Percentiles rank a stretch among this genome's conserved stretches.
Conservation (phyloP, 495 filamentous ascomycete species). For the Eremomyces bilateralis region DNA sequence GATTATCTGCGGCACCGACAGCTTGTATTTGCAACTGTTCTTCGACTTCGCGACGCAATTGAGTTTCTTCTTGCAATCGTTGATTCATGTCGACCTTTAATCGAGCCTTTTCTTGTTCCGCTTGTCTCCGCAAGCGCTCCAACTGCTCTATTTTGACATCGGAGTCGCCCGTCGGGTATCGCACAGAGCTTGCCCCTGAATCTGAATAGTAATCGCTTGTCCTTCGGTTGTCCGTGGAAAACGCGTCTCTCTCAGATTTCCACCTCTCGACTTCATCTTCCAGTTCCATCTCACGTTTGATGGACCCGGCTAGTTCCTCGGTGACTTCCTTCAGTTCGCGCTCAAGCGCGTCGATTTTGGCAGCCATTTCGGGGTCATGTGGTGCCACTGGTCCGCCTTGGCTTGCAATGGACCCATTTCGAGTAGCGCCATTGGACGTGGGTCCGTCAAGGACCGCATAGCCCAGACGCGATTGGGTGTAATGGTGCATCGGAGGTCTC, state of each 20-base stretch:
- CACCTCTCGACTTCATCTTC: constrained; percentile 81
- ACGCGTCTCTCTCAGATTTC: constrained; percentile 39
- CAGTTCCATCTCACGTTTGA: constrained; percentile 86
- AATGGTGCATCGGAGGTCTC: constrained; percentile 13
- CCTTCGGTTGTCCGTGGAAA: constrained; percentile 31
- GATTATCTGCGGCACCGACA: background rate
- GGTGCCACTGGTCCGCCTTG: constrained; percentile 18
- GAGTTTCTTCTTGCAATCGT: constrained; percentile 68
- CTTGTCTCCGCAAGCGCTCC: constrained; percentile 57
- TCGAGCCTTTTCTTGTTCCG: constrained; percentile 80
- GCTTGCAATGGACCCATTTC: constrained; percentile 17
- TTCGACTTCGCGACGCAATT: constrained; percentile 51
- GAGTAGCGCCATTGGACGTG: constrained; percentile 13
- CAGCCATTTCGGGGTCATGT: constrained; percentile 24
- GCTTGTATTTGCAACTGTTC: constrained; percentile 26
- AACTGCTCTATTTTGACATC: constrained; percentile 61
- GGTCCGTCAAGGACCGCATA: constrained; percentile 20
- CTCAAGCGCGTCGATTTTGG: constrained; percentile 55
- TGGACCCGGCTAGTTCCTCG: constrained; percentile 75
- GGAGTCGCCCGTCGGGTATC: constrained; percentile 31
- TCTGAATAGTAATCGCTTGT: constrained; percentile 98
- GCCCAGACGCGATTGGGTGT: constrained; percentile 14
- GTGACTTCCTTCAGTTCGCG: constrained; percentile 85
- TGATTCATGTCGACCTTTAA: constrained; percentile 62
- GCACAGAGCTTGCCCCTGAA: constrained; percentile 68